Percentiles rank a stretch among this genome's conserved stretches.
phyloP scores from a whole-genome alignment of 176 grass and related monocot genomes.

The Neostapfia colusana region DNA sequence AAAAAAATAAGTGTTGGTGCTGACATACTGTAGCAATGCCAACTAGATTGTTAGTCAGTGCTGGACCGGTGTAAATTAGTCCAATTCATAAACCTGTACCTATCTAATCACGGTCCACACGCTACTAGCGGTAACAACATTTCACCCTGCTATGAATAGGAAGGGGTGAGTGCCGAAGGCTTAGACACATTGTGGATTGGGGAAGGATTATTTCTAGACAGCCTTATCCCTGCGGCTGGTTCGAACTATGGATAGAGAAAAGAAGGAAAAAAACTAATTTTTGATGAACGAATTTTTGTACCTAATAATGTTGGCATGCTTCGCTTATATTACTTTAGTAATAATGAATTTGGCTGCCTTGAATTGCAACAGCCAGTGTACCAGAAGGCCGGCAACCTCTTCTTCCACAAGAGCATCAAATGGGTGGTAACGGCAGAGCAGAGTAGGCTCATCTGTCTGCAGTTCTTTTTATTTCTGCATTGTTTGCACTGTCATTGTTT shows the following conservation, averaged over 20 bases:
- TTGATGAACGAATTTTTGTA: no score
- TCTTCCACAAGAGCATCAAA: slow-evolving; percentile 45
- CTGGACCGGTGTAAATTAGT: not conserved
- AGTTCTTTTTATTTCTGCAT: not conserved
- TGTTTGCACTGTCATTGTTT: no score
- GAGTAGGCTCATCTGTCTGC: slow-evolving; percentile 5
- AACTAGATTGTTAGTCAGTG: not conserved
- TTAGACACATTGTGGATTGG: no score
- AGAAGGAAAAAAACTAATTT: no score
- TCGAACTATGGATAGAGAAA: not conserved
- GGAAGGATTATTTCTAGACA: no score
- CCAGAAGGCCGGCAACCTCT: slow-evolving; percentile 48
- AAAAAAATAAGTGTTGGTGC: not conserved
- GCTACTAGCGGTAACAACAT: not conserved
- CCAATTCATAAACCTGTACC: not conserved
- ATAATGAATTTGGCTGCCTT: not conserved
- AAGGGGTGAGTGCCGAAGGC: no score
- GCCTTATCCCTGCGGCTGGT: no score
- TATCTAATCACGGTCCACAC: not conserved
- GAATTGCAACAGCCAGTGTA: slow-evolving; percentile 29
- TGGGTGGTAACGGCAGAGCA: slow-evolving; percentile 30
- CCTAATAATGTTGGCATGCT: no score
- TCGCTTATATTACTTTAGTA: no score
- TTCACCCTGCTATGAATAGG: not conserved
- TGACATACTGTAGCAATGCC: not conserved